Evolutionary conservation across 371 early-diverging fungal species (phyloP).

Genomic region (Funneliformis caledonium): DNA sequence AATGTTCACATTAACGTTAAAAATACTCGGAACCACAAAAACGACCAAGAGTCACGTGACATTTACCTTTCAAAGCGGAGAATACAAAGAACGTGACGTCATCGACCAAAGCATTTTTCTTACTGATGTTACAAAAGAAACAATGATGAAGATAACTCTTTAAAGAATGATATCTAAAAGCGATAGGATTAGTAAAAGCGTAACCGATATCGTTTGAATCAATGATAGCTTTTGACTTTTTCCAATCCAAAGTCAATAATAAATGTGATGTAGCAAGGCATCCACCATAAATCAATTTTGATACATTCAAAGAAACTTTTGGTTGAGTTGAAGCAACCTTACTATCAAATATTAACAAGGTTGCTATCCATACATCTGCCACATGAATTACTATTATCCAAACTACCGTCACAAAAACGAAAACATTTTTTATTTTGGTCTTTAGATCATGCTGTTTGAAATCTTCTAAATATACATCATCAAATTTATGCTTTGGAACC

Average conservation of each 20-base stretch:
- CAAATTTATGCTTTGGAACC: conserved; percentile 86
- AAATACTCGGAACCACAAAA: background rate
- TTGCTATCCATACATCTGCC: conserved; percentile 72
- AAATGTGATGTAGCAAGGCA: conserved; percentile 73
- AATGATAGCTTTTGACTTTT: conserved; percentile 71
- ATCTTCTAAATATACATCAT: conserved; percentile 82
- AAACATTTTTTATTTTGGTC: conserved; percentile 56
- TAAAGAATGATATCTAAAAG: conserved; percentile 68
- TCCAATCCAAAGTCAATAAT: conserved; percentile 72
- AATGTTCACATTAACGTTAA: background rate
- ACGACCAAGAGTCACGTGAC: background rate
- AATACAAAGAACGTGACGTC: conserved; percentile 85
- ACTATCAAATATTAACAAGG: conserved; percentile 54
- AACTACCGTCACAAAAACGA: conserved; percentile 69
- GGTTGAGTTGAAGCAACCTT: conserved; percentile 48
- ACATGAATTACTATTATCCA: conserved; percentile 75
- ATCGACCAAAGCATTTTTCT: conserved; percentile 67
- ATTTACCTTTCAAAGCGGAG: conserved; percentile 77
- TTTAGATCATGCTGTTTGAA: conserved; percentile 45
- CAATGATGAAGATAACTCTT: conserved; percentile 76
- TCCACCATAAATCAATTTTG: conserved; percentile 70
- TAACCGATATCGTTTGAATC: conserved; percentile 74
- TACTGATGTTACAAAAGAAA: conserved; percentile 75
- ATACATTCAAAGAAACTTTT: conserved; percentile 50
- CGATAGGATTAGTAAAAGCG: conserved; percentile 75